Base-by-base conservation (phyloP, 2,329 filamentous ascomycete species). In the Mariannaea sp. region DNA sequence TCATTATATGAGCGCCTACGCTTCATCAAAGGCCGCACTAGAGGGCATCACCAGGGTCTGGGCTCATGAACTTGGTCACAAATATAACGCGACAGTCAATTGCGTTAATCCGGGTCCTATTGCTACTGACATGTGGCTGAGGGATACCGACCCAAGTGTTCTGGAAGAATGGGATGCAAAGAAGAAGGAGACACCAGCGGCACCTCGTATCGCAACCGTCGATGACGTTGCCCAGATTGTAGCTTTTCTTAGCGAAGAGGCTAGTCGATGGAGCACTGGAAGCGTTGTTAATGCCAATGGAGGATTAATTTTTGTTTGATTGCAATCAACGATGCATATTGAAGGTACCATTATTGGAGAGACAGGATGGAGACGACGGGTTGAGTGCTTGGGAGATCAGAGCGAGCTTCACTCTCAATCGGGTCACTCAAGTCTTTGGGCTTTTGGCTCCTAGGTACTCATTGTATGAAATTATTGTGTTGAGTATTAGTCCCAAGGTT, bases 11-110 rank as follows among this genome's bases (percentile, higher is more conserved):
- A n/a, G 19, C 5, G 8, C n/a, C 8, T 40, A 40, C 36, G 24
- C 19, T n/a, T 8, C 36, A 13, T 24, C 36, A 12, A 40, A 40
- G 20, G 20, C 36, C 10, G 36, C 19, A 2, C 19, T 40, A 5
- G 36, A 72, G 67, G 40, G 60, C 2, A 19, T 86, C 49, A 87
- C 84, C 8, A 72, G 83, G 6, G 77, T 74, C 38, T 82, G 82
- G 77, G 84, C 85, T 0, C 73, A 75, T 0, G 84, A 87, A 68
- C 14, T 35, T 13, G 32, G 32, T 14, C 67, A 67, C 8, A 55
- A 51, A 3, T 58, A 69, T 16, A 22, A 16, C 3, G 24, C 27
- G 8, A 47, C 33, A 3, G 44, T 30, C 22, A 47, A 47, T 12
- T 7, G 20, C 4, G 35, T 39, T 2, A 47, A 47, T 14, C 33